These are phyloP conservation scores for Pleurotus djamor DNA, from an alignment of 768 basidiomycete species.

Conservation along the genomic window DNA sequence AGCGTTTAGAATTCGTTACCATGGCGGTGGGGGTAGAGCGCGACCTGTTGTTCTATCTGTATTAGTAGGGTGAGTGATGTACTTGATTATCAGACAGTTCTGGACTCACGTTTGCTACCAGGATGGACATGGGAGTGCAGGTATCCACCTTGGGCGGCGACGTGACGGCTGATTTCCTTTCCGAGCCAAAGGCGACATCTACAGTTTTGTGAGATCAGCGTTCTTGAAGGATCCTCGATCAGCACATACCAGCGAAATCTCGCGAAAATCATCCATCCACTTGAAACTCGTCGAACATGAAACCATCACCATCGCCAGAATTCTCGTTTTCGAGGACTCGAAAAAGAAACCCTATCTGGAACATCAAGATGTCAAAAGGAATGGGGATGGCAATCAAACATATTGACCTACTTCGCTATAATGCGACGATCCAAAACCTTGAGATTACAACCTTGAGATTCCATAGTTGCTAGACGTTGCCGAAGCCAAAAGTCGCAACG, in stretches of 20 bases:
- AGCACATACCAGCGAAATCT: slow-evolving; percentile 79
- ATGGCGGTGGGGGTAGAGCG: slow-evolving; percentile 98
- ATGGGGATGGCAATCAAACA: slow-evolving; percentile 87
- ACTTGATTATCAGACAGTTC: background rate
- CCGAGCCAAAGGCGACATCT: slow-evolving; percentile 88
- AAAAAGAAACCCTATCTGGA: slow-evolving; percentile 93
- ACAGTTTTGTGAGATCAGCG: background rate
- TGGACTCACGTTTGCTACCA: slow-evolving; percentile 77
- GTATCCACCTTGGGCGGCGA: slow-evolving; percentile 99
- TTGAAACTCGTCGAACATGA: slow-evolving; percentile 99
- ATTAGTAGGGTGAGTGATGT: slow-evolving; percentile 3
- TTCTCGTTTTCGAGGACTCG: no score
- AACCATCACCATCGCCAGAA: slow-evolving; percentile 96
- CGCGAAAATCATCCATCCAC: no score
- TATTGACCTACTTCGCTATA: slow-evolving; percentile 78
- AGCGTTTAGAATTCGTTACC: slow-evolving; percentile 81
- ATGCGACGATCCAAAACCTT: slow-evolving; percentile 82
- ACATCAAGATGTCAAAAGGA: slow-evolving; percentile 95
- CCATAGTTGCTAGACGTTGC: slow-evolving; percentile 89
- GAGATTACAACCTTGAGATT: no score
- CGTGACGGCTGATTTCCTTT: slow-evolving; percentile 77
- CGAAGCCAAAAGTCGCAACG: slow-evolving; percentile 88
- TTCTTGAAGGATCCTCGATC: background rate
- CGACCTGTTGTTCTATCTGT: slow-evolving; percentile 96
- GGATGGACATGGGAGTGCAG: slow-evolving; percentile 91